phyloP scores from a whole-genome alignment of 2,329 filamentous ascomycete genomes.

The Cercospora berteroae region DNA sequence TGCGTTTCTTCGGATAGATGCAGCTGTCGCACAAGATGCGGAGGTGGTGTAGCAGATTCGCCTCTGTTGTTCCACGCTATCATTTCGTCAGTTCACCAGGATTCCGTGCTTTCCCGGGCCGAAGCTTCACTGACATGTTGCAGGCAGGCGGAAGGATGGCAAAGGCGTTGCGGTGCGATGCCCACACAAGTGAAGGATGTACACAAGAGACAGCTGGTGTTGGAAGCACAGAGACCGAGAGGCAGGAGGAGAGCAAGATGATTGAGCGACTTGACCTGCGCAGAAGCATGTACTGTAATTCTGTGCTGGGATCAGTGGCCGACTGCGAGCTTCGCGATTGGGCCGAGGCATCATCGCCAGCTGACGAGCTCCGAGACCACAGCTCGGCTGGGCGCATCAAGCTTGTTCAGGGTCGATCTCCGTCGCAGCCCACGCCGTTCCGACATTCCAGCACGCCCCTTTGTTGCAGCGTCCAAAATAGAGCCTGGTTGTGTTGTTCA shows the following conservation, averaged over 20 bases:
- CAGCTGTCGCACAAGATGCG: constrained; percentile 6
- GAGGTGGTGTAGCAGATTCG: neutral
- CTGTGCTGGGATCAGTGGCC: neutral
- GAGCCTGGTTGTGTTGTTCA: neutral
- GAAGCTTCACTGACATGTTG: neutral
- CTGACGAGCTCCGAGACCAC: neutral
- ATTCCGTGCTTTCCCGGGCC: neutral
- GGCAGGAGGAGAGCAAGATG: neutral
- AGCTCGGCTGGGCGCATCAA: neutral
- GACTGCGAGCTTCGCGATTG: neutral
- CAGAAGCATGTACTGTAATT: neutral
- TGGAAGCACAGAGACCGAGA: neutral
- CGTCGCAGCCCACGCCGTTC: neutral
- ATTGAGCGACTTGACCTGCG: neutral
- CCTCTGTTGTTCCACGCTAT: neutral
- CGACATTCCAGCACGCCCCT: neutral
- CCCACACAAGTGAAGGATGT: neutral
- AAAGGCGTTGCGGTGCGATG: neutral
- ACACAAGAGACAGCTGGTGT: neutral
- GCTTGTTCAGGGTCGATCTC: neutral
- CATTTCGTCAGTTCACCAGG: neutral
- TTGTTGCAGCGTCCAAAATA: neutral
- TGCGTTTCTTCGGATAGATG: constrained; percentile 12
- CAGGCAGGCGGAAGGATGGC: neutral
- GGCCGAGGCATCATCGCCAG: neutral